Base-by-base conservation (phyloP, 495 filamentous ascomycete genomes). In the Cercophora newfieldiana region DNA sequence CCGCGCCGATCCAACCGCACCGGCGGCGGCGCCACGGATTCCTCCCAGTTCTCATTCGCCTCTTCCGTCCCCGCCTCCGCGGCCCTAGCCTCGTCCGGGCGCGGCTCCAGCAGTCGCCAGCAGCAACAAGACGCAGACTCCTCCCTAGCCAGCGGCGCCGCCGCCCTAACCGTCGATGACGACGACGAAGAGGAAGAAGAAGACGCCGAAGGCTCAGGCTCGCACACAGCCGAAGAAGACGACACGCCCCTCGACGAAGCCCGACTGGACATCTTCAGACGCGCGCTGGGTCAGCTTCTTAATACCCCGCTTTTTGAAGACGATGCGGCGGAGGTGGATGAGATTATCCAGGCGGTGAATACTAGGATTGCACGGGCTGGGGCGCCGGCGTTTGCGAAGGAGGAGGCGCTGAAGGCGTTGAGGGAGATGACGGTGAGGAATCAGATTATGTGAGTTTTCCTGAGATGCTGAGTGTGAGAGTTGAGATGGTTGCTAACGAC, bases 361-460 rank as follows among this genome's bases (percentile, higher is more conserved):
- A 78, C 78, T 5, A 84, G 86, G 61, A 71, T 97, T 25, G 83
- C 83, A 0, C 66, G 74, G 62, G 71, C 8, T 10, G 59, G 59
- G 25, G 37, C 70, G 33, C 78, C 78, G 18, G 74, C 79, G 47
- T 98, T 97, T 80, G 83, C 79, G 37, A 81, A 83, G 28, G 77
- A 79, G 0, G 96, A 99, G 79, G 93, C 91, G 2, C 77, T 90
- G 59, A 80, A 85, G 75, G 94, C 92, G 58, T 75, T 99, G 70
- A 83, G 84, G 75, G 85, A 79, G 72, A 90, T 99, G 91, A 89
- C 90, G 64, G 88, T 89, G 51, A 80, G 82, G 75, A 97, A 97
- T 73, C 86, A 91, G 80, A 88, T 99, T 77, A 98, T 98, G 96
- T 97, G 79, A 88, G 91, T 89, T 22, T 21, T 66, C 53, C 67